These are phyloP conservation scores for Wallemia mellicola DNA, from an alignment of 1,284 basidiomycete species.

Conservation along the genomic window DNA sequence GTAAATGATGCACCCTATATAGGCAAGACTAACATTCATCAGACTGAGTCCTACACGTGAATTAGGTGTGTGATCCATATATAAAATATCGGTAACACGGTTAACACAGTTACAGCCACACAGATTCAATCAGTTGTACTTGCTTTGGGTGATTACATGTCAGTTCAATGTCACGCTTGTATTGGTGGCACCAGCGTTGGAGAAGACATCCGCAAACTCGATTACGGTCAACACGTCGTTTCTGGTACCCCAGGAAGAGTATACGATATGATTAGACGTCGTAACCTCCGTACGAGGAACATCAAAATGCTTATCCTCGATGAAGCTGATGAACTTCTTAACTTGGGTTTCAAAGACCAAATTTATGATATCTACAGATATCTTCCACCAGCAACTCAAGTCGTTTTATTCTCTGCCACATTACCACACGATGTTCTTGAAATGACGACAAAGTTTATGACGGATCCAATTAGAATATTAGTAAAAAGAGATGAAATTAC, in stretches of 20 bases:
- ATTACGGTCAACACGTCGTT: constrained; percentile 93
- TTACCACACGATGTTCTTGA: constrained; percentile 92
- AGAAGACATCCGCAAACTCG: constrained; percentile 92
- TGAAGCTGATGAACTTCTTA: constrained; percentile 87
- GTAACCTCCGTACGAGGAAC: constrained; percentile 76
- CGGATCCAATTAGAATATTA: constrained; percentile 87
- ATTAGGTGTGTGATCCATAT: constrained; percentile 20
- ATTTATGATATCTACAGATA: constrained; percentile 99
- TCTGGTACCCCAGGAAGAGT: constrained; percentile 94
- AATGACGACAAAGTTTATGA: constrained; percentile 99
- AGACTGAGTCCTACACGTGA: constrained; percentile 41
- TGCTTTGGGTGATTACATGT: constrained; percentile 95
- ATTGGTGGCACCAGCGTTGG: constrained; percentile 93
- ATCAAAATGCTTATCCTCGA: constrained; percentile 99
- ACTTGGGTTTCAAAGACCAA: constrained; percentile 98
- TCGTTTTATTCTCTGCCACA: constrained; percentile 82
- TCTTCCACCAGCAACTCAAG: constrained; percentile 90
- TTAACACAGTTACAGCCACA: constrained; percentile 21
- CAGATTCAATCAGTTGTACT: constrained; percentile 97
- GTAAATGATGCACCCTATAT: background rate
- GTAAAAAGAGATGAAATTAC: constrained; percentile 99
- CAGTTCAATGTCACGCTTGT: constrained; percentile 94
- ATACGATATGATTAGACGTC: constrained; percentile 95
- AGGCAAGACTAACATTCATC: constrained; percentile 19
- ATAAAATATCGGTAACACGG: background rate